These are phyloP conservation scores for Discostella stelligeroides DNA, from an alignment of 108 stramenopile genomes.

Conservation along the genomic window DNA sequence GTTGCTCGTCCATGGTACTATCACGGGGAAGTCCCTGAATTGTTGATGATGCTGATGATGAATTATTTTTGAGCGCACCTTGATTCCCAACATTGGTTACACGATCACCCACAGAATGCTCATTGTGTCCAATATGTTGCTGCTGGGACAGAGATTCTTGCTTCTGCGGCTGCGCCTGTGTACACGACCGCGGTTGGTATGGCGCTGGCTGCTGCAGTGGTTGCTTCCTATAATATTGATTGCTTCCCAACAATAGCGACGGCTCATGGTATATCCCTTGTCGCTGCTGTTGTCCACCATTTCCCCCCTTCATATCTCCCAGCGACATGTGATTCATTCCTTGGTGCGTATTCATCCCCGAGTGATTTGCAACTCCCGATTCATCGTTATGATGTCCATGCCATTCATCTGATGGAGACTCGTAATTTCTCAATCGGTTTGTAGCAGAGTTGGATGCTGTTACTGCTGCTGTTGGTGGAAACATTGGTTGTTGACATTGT, in stretches of 20 bases:
- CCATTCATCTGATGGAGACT: slow-evolving; percentile 27
- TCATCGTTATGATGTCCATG: not conserved
- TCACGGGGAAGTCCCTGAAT: not conserved
- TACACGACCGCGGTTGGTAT: not conserved
- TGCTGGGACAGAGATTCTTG: slow-evolving; percentile 2
- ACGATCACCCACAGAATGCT: not conserved
- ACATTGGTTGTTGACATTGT: slow-evolving; percentile 6
- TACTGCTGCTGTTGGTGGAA: not conserved
- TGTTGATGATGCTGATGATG: not conserved
- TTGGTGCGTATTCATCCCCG: too few relatives aligned
- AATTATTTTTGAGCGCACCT: not conserved
- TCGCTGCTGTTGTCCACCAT: not conserved
- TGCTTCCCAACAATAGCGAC: not conserved
- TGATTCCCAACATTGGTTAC: not conserved
- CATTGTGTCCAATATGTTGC: not conserved
- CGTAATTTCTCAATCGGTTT: slow-evolving; percentile 17
- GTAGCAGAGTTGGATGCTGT: not conserved
- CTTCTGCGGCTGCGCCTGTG: slow-evolving; percentile 9
- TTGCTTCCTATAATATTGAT: not conserved
- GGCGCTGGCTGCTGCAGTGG: not conserved
- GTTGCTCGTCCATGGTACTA: not conserved
- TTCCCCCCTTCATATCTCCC: too few relatives aligned
- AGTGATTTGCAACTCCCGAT: too few relatives aligned
- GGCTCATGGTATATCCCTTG: not conserved
- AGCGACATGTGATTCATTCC: not conserved